Conservation (phyloP, 1,284 basidiomycete genomes). For the Fomitopsis schrenkii region DNA sequence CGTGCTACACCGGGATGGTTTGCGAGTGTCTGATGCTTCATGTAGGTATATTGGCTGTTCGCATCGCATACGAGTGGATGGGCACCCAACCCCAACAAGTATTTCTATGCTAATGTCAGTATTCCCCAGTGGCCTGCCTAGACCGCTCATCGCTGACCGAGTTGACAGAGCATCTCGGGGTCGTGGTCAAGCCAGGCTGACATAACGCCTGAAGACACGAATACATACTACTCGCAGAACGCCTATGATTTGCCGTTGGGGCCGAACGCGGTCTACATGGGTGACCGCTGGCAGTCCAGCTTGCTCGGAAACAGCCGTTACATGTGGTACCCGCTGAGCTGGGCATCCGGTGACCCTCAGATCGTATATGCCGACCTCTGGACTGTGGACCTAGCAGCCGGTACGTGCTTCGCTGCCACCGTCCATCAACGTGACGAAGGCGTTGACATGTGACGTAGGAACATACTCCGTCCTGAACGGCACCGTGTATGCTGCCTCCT, state of each 20-base stretch:
- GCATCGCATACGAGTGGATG: conserved; percentile 60
- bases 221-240: conserved; percentile 64
- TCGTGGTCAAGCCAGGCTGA: conserved; percentile 56
- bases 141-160: background rate
- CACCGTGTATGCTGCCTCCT: conserved; percentile 55
- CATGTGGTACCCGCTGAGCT: conserved; percentile 59
- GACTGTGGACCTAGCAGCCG: conserved; percentile 46
- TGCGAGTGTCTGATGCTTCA: background rate
- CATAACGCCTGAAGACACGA: conserved; percentile 45
- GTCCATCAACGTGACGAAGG: background rate
- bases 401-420: conserved; percentile 14
- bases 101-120: conserved; percentile 46
- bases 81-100: conserved; percentile 63
- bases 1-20: background rate
- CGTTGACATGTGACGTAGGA: conserved; percentile 18
- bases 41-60: conserved; percentile 53
- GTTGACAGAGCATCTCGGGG: conserved; percentile 44
- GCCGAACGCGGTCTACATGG: conserved; percentile 55
- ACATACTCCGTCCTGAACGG: conserved; percentile 49
- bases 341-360: conserved; percentile 47
- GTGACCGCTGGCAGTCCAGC: conserved; percentile 58
- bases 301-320: conserved; percentile 55
- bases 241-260: conserved; percentile 50
- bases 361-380: conserved; percentile 57
- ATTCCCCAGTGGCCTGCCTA: background rate